A percentile compares a stretch with the other conserved stretches of the same genome.
phyloP scores from a whole-genome alignment of 2,329 filamentous ascomycete genomes.

The Hypoxylon rubiginosum region DNA sequence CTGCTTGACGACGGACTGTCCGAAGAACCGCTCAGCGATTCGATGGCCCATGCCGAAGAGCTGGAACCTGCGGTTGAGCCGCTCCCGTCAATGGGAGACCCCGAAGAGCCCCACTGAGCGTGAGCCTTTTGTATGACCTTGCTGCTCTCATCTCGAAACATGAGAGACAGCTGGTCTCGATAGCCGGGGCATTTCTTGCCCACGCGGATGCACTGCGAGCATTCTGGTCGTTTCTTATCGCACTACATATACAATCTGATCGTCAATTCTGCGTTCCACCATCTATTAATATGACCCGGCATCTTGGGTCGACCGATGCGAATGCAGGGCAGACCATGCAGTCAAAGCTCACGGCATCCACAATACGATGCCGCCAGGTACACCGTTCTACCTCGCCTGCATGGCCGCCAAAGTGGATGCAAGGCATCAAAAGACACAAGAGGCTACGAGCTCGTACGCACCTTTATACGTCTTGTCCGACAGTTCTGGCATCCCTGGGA shows the following conservation, averaged over 20 bases:
- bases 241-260: conserved; percentile 59
- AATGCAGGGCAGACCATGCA: conserved; percentile 21
- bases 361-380: conserved; percentile 16
- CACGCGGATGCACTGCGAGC: conserved; percentile 72
- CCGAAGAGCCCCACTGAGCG: conserved; percentile 61
- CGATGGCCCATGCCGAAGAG: conserved; percentile 25
- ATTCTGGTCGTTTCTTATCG: conserved; percentile 71
- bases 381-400: conserved; percentile 27
- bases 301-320: conserved; percentile 17
- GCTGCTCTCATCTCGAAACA: conserved; percentile 76
- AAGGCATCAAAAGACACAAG: conserved; percentile 7
- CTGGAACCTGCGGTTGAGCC: conserved; percentile 45
- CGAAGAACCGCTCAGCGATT: conserved; percentile 20
- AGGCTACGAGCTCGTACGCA: conserved; percentile 50
- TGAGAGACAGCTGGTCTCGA: conserved; percentile 72
- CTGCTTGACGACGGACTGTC: conserved; percentile 26
- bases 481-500: conserved; percentile 68
- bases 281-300: conserved; percentile 21
- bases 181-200: conserved; percentile 74
- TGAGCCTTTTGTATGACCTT: conserved; percentile 72
- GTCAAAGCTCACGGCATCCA: conserved; percentile 17
- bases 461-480: conserved; percentile 68
- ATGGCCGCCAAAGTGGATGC: conserved; percentile 22
- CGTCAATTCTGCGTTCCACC: conserved; percentile 29
- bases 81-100: conserved; percentile 47